These are phyloP conservation scores for Paramyrothecium sp. DNA, from an alignment of 2,329 filamentous ascomycete genomes.

Conservation along the genomic window DNA sequence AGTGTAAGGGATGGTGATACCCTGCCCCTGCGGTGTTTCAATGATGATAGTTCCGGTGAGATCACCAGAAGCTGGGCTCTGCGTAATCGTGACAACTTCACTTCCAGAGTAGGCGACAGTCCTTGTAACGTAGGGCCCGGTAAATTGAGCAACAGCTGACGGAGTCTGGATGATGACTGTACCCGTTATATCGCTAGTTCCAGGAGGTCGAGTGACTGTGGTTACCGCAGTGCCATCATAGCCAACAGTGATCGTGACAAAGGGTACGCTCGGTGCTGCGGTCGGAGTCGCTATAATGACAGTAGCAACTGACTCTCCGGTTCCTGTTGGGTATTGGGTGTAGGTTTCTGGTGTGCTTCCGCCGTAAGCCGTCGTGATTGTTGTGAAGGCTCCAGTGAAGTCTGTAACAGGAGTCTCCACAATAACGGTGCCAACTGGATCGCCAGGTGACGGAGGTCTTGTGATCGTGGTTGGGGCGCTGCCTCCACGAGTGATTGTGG, in stretches of 20 bases:
- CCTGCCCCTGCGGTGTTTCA: background rate
- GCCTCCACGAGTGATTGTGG: background rate
- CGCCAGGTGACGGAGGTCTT: background rate
- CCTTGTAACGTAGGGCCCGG: background rate
- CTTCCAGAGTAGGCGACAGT: background rate
- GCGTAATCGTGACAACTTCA: background rate
- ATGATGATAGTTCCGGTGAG: background rate
- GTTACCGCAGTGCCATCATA: background rate
- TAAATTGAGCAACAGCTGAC: background rate
- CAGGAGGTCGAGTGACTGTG: background rate
- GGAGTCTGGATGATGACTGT: conserved; percentile 1
- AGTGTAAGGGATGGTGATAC: background rate
- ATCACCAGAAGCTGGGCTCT: background rate
- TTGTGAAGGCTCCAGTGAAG: background rate
- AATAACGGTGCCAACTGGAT: background rate
- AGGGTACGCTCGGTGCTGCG: background rate
- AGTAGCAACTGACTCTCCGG: background rate
- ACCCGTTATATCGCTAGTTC: background rate
- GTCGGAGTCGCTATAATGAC: background rate
- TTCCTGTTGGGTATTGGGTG: background rate
- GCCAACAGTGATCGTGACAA: background rate
- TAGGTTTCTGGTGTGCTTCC: background rate
- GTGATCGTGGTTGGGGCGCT: background rate
- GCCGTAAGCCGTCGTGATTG: background rate
- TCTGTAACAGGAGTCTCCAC: background rate